Evolutionary conservation across 768 basidiomycete species (phyloP), one percentile per base, ranked within the genome.

Genomic region (Omphalotus guepiniiformis): DNA sequence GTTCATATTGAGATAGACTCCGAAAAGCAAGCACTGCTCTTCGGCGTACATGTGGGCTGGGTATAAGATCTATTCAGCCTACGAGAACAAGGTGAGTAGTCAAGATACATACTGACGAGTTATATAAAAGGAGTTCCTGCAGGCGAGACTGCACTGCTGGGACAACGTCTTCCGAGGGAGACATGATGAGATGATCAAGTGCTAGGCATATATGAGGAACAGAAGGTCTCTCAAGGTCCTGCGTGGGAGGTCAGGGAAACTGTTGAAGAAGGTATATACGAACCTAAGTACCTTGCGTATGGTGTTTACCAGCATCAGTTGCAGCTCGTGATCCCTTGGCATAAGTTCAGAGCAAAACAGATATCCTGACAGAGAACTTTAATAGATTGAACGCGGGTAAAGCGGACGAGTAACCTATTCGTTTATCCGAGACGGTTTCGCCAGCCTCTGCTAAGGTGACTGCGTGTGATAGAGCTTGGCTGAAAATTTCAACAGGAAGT

Each of bases 281-380:
- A n/a, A n/a, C n/a, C n/a, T n/a, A n/a, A n/a, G n/a, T 55, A 82
- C 90, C 75, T 93, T 93, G 52, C 88, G 81, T 27, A 91, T 60
- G 4, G 90, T 91, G 55, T 93, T 93, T 49, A 93, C 82, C 18
- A 92, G 73, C 85, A 93, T 90, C 19, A 93, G 69, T 42, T 80
- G 76, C 26, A 91, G 69, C 50, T 90, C 88, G 57, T 90, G 80
- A 29, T 73, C 63, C 6, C 67, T 56, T 30, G 80, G 77, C 81
- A 93, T 88, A 18, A 88, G 62, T 58, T 86, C 80, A 44, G 74
- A 63, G 58, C 89, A 91, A 59, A 88, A 91, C 6, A 84, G 63
- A 65, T 92, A 92, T 11, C 88, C 89, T 93, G 53, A 4, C 23
- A 19, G 36, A 6, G 42, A 30, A 13, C 22, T 53, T 35, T 36